Conservation (phyloP, 73 alveolate species). For the Paramecium tetraurelia region DNA sequence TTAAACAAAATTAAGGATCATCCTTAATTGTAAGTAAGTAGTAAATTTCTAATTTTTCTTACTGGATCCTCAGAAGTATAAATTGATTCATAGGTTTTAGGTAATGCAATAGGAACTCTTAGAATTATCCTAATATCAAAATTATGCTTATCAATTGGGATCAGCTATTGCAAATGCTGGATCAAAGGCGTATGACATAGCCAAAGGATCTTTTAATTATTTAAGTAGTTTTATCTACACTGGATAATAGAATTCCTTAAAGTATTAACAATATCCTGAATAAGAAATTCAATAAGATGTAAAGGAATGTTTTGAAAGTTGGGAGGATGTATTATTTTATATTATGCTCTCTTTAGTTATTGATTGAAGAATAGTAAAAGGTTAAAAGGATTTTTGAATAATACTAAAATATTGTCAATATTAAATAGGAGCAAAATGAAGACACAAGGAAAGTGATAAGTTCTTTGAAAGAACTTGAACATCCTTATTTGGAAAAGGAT, state of each 20-base stretch:
- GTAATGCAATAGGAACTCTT: not conserved
- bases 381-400: not conserved
- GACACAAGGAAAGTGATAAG: not conserved
- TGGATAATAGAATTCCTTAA: not conserved
- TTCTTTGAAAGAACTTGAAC: not conserved
- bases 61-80: not conserved
- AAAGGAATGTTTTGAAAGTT: not conserved
- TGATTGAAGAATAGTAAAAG: not conserved
- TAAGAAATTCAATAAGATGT: not conserved
- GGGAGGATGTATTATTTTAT: conserved; percentile 30
- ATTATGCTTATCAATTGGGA: not conserved
- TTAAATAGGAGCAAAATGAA: not conserved
- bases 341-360: not conserved
- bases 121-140: not conserved
- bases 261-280: not conserved
- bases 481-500: not conserved
- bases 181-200: not conserved
- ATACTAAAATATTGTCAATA: not conserved
- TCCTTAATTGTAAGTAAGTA: not conserved
- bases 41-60: not conserved
- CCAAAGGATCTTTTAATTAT: not conserved
- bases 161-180: not conserved
- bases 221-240: not conserved
- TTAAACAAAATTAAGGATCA: not conserved
- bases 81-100: not conserved